Base-by-base conservation (phyloP, 352 stramenopile species). In the Phytophthora ohioensis region DNA sequence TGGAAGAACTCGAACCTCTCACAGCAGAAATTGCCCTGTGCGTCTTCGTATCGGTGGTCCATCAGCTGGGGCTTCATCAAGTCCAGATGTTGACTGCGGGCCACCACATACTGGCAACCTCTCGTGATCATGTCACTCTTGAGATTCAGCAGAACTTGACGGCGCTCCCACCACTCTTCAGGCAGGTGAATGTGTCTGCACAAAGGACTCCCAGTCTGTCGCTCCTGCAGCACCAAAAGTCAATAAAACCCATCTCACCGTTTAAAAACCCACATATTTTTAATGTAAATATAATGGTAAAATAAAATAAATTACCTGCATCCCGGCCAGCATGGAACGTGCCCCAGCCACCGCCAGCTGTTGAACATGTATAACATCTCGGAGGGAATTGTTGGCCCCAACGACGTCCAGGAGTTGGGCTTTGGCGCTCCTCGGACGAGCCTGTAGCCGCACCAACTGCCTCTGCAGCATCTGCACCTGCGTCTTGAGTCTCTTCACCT, bases 91-190 rank as follows among this genome's bases (percentile, higher is more conserved):
- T 78, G 79, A 45, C 79, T 78, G 3, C 69, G 74, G 56, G 78
- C 66, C 47, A 64, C 43, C 39, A 82, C 59, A 30, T 84, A 78
- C 17, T 84, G 67, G 5, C 65, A 69, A 2, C 76, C 79, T 49
- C 71, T 65, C 8, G 68, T 71, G 45, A 87, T 78, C 67, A 83
- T 78, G 17, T 69, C 67, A 27, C 69, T 70, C 34, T 84, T 80
- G 12, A 84, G 57, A 36, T 30, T 60, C 49, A 78, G 30, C 11
- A 91, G 55, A n/a, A 76, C 67, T 56, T 75, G 73, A 11, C 73
- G 73, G 2, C 83, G 75, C 42, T 81, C 47, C 31, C 34, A 57
- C 48, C 61, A 73, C 32, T 88, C 72, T 46, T 42, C 53, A 9
- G 68, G 73, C 35, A 78, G 42, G 30, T 75, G 69, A 30, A 78